A percentile compares a stretch with the other conserved stretches of the same genome.
Conservation (phyloP, 2,329 filamentous ascomycete species). For the Apiospora pterosperma region DNA sequence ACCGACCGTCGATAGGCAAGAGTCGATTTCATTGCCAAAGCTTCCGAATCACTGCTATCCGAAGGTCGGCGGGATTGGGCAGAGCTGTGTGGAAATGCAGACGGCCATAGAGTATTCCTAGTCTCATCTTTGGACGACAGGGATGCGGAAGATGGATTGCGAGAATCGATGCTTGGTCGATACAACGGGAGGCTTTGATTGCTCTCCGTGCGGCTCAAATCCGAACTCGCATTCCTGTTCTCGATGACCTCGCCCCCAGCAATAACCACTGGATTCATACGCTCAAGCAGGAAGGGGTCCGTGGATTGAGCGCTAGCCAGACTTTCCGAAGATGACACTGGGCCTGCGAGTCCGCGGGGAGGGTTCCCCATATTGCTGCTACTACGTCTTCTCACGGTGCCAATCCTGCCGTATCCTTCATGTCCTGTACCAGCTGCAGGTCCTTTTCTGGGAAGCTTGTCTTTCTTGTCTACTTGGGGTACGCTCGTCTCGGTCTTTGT, state of each 20-base stretch:
- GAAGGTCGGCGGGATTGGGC: slow-evolving; percentile 42
- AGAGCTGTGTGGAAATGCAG: slow-evolving; percentile 42
- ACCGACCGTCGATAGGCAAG: slow-evolving; percentile 54
- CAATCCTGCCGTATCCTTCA: slow-evolving; percentile 74
- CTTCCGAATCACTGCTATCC: slow-evolving; percentile 55
- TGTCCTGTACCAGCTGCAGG: slow-evolving; percentile 92
- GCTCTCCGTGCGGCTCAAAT: slow-evolving; percentile 47
- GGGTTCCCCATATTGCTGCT: slow-evolving; percentile 56
- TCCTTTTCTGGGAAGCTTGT: slow-evolving; percentile 64
- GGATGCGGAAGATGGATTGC: slow-evolving; percentile 37
- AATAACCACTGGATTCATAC: slow-evolving; percentile 65
- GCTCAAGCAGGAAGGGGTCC: slow-evolving; percentile 58
- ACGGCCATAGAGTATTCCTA: slow-evolving; percentile 50
- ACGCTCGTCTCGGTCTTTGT: slow-evolving; percentile 59
- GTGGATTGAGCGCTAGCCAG: slow-evolving; percentile 38
- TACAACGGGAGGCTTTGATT: slow-evolving; percentile 40
- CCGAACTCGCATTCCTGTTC: slow-evolving; percentile 53
- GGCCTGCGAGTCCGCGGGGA: slow-evolving; percentile 40
- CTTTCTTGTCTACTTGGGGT: slow-evolving; percentile 50
- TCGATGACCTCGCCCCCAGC: slow-evolving; percentile 60
- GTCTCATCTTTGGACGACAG: slow-evolving; percentile 36
- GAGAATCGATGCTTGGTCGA: slow-evolving; percentile 42
- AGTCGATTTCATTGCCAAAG: slow-evolving; percentile 42
- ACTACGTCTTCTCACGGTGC: slow-evolving; percentile 59
- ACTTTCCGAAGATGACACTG: slow-evolving; percentile 50